Percentiles rank a stretch among this genome's conserved stretches.
Evolutionary conservation across 179 eudicot genomes (phyloP).

Genomic region (Spergularia azorica): DNA sequence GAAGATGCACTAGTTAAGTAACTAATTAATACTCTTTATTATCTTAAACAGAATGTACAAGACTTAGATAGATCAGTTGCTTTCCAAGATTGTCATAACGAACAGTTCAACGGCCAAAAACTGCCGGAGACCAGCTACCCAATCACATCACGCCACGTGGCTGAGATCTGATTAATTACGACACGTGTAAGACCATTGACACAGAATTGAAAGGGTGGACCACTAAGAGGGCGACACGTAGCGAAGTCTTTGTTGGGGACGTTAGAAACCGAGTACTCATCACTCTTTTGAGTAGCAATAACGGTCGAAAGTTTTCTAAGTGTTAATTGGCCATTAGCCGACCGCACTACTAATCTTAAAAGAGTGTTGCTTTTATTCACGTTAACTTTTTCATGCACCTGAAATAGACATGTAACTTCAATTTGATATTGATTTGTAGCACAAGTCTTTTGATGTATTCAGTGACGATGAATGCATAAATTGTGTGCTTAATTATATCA

Average conservation of each 20-base stretch:
- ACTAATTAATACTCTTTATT: not conserved
- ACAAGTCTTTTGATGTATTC: not conserved
- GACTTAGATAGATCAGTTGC: not conserved
- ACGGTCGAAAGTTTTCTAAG: slow-evolving; percentile 19
- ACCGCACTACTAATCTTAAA: slow-evolving; percentile 26
- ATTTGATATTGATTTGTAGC: not conserved
- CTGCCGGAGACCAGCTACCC: slow-evolving; percentile 16
- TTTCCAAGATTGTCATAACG: not conserved
- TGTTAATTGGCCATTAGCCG: slow-evolving; percentile 32
- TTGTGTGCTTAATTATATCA: not conserved
- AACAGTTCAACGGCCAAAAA: slow-evolving; percentile 32
- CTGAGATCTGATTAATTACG: not conserved
- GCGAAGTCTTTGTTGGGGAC: slow-evolving; percentile 18
- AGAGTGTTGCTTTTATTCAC: not conserved
- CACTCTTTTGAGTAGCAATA: slow-evolving; percentile 16
- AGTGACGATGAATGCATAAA: not conserved
- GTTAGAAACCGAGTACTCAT: slow-evolving; percentile 29
- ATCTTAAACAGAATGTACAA: slow-evolving; percentile 3
- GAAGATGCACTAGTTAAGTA: too few relatives aligned
- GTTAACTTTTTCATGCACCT: slow-evolving; percentile 1
- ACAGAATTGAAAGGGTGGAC: not conserved
- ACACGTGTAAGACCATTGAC: slow-evolving; percentile 2
- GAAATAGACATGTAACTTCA: not conserved
- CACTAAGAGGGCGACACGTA: slow-evolving; percentile 25
- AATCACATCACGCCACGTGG: slow-evolving; percentile 12